Base-by-base conservation (phyloP, 2,329 filamentous ascomycete genomes). In the Ophiocordyceps camponoti-leonardi region DNA sequence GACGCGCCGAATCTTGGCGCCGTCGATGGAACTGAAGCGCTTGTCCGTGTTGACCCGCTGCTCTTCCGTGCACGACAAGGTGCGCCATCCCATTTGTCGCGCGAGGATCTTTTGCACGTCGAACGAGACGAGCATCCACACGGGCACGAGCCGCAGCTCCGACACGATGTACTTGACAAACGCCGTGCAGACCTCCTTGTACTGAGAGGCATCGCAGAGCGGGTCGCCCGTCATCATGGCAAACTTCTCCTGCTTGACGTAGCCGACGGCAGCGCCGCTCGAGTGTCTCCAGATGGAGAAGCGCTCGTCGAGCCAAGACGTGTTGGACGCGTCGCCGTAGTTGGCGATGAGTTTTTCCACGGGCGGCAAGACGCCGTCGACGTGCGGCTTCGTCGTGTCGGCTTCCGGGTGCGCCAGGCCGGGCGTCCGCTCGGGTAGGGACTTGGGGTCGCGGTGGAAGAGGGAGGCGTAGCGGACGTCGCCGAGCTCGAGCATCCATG, bases 321-420 rank as follows among this genome's bases (percentile, higher is more conserved):
- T 95, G 57, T 94, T 93, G 43, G 86, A 87, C 2, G 88, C 86
- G 61, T 95, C 88, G 50, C 88, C 88, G 54, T 95, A 95, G 62
- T 95, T 95, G 57, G 86, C 86, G 60, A 95, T 87, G 40, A 95
- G 78, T 58, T 94, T 83, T 59, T 88, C 85, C 6, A 95, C 60
- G 0, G 85, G 72, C 44, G 87, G 87, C 45, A 83, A 67, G 44
- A 79, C 70, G 56, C 67, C 70, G 47, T 63, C 69, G 52, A 63
- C 52, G 12, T 63, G 63, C 42, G 59, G 58, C 52, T 66, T 64
- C 13, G 65, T 73, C 0, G 88, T 95, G 57, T 87, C 87, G 7
- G 87, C 83, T 52, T 94, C 85, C 4, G 86, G 86, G 58, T 94
- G 87, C 4, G 86, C 79, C n/a, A 95, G 70, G 46, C 75, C 71